Base-by-base conservation (phyloP, 2,329 filamentous ascomycete species). In the Rhytidhysteron rufulum region DNA sequence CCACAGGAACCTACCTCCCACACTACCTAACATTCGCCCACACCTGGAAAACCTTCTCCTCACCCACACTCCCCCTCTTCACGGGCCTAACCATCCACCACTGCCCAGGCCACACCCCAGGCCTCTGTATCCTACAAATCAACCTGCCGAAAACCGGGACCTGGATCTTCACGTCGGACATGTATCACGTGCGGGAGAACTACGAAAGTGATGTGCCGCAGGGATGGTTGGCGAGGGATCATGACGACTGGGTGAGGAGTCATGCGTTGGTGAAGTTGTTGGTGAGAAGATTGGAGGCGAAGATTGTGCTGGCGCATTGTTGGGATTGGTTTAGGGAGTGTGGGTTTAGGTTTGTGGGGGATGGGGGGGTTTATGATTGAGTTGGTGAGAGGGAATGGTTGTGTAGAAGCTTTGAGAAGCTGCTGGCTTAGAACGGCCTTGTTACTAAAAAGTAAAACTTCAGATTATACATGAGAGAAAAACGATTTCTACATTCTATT, bases 111-210 rank as follows among this genome's bases (percentile, higher is more conserved):
- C 63, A 66, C 39, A 66, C 63, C 2, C 62, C 60, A 0, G 62
- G 65, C 2, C 37, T 67, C 16, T 47, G 41, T 24, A 57, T 66
- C 31, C 48, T 67, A 54, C 64, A 66, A 44, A 50, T 65, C 25
- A 68, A 66, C 38, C 35, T 66, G 43, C 52, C 47, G 32, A 49
- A 63, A 19, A 50, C 43, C 19, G 63, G 64, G 16, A 63, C 60
- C 2, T 65, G 55, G 58, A 57, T 67, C 31, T 63, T 65, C 46
- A 65, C 62, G 11, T 60, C 59, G 16, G 63, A 66, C 48, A 58
- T 60, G 49, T 63, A 66, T 37, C 62, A 66, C 39, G 62, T 67
- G 2, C 49, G 49, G 37, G 63, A 66, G 50, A 67, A 66, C 21
- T 64, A 44, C 25, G 46, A 58, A 22, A 44, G 55, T n/a, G 50